Evolutionary conservation across 805 yeast genomes (phyloP).

Genomic region (Candida xyloterini): DNA sequence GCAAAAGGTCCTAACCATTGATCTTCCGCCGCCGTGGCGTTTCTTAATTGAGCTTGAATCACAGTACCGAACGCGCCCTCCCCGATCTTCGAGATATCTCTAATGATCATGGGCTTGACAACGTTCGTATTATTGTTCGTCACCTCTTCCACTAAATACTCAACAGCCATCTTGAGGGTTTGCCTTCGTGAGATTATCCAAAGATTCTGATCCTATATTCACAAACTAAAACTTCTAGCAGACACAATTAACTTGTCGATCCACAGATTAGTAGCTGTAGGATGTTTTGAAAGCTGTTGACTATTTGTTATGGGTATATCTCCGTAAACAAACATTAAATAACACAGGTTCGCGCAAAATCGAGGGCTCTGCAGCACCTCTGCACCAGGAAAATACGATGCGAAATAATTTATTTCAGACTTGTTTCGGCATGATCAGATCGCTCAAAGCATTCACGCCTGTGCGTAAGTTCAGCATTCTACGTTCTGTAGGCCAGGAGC

Average conservation of each 20-base stretch:
- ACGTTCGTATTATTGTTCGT: slow-evolving; percentile 54
- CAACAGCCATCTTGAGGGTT: slow-evolving; percentile 25
- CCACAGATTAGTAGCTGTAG: slow-evolving; percentile 1
- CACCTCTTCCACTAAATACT: slow-evolving; percentile 58
- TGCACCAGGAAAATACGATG: slow-evolving; percentile 2
- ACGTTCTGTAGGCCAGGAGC: slow-evolving; percentile 4
- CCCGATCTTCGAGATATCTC: slow-evolving; percentile 72
- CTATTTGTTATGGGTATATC: slow-evolving; percentile 1
- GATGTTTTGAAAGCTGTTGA: slow-evolving; percentile 1
- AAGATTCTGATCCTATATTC: neutral
- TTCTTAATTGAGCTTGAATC: slow-evolving; percentile 58
- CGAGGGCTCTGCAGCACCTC: slow-evolving; percentile 4
- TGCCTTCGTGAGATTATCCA: neutral
- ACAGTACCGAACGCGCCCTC: slow-evolving; percentile 89
- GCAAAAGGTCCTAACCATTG: slow-evolving; percentile 80
- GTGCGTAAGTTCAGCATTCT: slow-evolving; percentile 1
- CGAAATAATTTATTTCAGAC: neutral
- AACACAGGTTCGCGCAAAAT: slow-evolving; percentile 6
- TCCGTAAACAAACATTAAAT: slow-evolving; percentile 9
- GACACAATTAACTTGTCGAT: slow-evolving; percentile 1
- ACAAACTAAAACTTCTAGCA: neutral
- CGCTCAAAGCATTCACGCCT: neutral
- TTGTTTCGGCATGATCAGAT: neutral
- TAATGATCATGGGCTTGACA: slow-evolving; percentile 60
- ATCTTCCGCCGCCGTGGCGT: slow-evolving; percentile 25